Evolutionary conservation across 768 basidiomycete species (phyloP), one percentile per base, ranked within the genome.

Genomic region (Auricularia cornea): DNA sequence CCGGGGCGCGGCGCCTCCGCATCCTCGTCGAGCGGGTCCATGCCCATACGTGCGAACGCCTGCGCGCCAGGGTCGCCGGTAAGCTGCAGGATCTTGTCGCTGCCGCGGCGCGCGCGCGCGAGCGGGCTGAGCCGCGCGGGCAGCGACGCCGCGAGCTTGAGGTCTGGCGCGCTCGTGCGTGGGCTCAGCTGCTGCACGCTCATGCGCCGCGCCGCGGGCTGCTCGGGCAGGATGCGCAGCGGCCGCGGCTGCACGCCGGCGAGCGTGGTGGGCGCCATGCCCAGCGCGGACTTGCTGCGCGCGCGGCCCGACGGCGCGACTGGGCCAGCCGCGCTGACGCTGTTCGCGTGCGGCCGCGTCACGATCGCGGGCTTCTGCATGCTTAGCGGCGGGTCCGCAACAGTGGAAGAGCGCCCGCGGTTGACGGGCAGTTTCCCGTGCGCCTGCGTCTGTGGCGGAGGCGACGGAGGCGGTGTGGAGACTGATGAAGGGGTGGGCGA

Each of bases 31-130:
- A 48, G 23, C 44, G 20, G 11, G 44, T 20, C 6, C 44, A 48
- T 48, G 6, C 44, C 11, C 16, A 18, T 18, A 26, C 6, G 10
- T 8, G 23, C 44, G 44, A 77, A 79, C 2, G 75, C 78, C 59
- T 74, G 71, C 23, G 81, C 79, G 32, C 77, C 79, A 8, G 77
- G 74, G 60, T 79, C 78, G 30, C 79, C 78, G 30, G 75, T 75
- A 32, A 79, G 66, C 65, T 77, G 72, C 60, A 70, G 67, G 65
- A 78, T 70, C 67, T 80, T 82, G 60, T 70, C 76, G 41, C 44
- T 62, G 11, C 35, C 26, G 30, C 61, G 44, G 16, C 23, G 29
- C 20, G 20, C 44, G 44, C 44, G 44, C 20, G 44, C 16, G 20
- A 48, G 44, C 44, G 44, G 44, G 20, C 44, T 48, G 5, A 48